Evolutionary conservation across 352 stramenopile genomes (phyloP).

Genomic region (Phytophthora multivora): DNA sequence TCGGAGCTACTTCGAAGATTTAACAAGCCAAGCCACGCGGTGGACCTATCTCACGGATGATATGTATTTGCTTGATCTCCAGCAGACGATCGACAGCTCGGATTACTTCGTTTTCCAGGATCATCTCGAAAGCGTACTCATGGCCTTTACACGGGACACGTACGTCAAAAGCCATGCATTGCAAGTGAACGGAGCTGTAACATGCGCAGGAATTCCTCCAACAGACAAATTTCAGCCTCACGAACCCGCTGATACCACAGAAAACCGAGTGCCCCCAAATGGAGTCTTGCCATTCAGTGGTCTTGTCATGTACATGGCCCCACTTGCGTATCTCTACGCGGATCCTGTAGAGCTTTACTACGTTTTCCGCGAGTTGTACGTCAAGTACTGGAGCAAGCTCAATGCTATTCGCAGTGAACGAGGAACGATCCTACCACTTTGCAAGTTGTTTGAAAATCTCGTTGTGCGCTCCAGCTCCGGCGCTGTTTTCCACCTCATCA

Average conservation of each 20-base stretch:
- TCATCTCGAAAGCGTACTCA: constrained; percentile 66
- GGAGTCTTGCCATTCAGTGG: constrained; percentile 75
- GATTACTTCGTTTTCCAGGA: constrained; percentile 89
- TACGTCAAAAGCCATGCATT: constrained; percentile 48
- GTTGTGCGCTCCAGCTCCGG: constrained; percentile 50
- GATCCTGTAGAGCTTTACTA: constrained; percentile 71
- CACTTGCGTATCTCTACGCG: constrained; percentile 73
- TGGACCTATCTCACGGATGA: constrained; percentile 71
- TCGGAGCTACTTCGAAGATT: constrained; percentile 52
- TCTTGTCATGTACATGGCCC: constrained; percentile 74
- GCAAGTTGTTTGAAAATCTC: constrained; percentile 79
- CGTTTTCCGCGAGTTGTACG: constrained; percentile 81
- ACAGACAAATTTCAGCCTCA: background rate
- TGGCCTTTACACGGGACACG: constrained; percentile 73
- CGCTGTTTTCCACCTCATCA: constrained; percentile 66
- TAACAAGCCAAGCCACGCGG: constrained; percentile 39
- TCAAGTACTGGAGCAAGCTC: constrained; percentile 80
- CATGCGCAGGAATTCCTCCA: constrained; percentile 1
- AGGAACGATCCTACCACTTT: constrained; percentile 69
- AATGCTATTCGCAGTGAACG: constrained; percentile 61
- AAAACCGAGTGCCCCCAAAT: constrained; percentile 57
- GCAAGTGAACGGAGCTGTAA: constrained; percentile 59
- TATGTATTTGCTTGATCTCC: constrained; percentile 84
- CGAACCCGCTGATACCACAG: background rate
- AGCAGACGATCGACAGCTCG: constrained; percentile 73